Base-by-base conservation (phyloP, 352 stramenopile genomes). In the Globisporangium echinulatum region DNA sequence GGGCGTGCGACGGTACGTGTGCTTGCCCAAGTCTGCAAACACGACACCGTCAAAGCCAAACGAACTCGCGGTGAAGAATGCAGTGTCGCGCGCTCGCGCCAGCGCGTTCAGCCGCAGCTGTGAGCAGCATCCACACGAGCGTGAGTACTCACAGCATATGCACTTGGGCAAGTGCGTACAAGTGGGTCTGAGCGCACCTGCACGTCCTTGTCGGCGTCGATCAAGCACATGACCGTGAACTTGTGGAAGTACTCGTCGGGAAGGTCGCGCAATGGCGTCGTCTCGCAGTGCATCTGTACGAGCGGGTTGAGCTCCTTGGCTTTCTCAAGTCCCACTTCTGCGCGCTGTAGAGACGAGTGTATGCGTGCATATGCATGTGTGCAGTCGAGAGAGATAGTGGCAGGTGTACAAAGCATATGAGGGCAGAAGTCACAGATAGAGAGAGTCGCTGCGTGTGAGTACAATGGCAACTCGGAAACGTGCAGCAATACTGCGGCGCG, bases 291-390 rank as follows among this genome's bases (percentile, higher is more conserved):
- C 43, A 98, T 95, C 15, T 74, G 71, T 40, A 98, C 85, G 4
- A 99, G 69, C 9, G 92, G 92, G 75, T 99, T 99, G 15, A 99
- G 81, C 60, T 98, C 94, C 65, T 96, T 85, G 15, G 98, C 87
- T 15, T 87, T 75, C 6, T 82, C 65, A 60, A 96, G 63, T 58
- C 94, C 80, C 52, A 71, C 87, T 44, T 88, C 77, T 8, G 81
- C 90, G 33, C 78, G 78, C 83, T 96, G 60, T 39, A 53, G 47
- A 5, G 6, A 38, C 19, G 8, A n/a, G 10, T 38, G 10, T 11
- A n/a, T 14, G 49, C 40, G 25, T 52, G 8, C 25, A 33, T 33
- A 2, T 33, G 25, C 25, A 33, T 33, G 25, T 33, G 25, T 33
- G 25, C 25, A 33, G 25, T 33, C 25, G 25, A 33, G 25, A 33